Evolutionary conservation across 2,329 filamentous ascomycete species (phyloP).

Genomic region (Ceratocystis cubensis): DNA sequence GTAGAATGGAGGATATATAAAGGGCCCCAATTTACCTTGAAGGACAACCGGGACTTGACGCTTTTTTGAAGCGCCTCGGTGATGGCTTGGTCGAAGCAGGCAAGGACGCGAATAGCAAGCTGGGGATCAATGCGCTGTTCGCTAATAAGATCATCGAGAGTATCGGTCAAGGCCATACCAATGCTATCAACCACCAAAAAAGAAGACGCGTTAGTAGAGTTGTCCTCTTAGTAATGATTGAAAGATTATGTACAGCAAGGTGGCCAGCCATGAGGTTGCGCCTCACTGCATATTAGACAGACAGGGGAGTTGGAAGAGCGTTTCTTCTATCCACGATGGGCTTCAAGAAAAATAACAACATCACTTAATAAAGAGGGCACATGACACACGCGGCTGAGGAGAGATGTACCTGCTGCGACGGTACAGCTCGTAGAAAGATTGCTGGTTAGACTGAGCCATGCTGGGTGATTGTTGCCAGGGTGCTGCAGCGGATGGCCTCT

Average conservation of each 20-base stretch:
- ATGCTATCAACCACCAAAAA: slow-evolving; percentile 50
- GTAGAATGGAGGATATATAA: not conserved
- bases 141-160: slow-evolving; percentile 91
- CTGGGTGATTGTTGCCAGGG: not conserved
- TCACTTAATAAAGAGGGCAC: slow-evolving; percentile 4
- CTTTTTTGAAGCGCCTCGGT: slow-evolving; percentile 84
- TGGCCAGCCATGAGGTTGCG: not conserved
- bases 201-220: not conserved
- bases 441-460: slow-evolving; percentile 25
- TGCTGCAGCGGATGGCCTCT: slow-evolving; percentile 1
- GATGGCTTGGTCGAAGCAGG: slow-evolving; percentile 88
- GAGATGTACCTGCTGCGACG: slow-evolving; percentile 79
- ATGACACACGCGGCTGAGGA: slow-evolving; percentile 12
- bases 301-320: not conserved
- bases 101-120: slow-evolving; percentile 94
- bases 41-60: slow-evolving; percentile 79
- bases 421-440: slow-evolving; percentile 85
- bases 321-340: not conserved
- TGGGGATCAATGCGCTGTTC: slow-evolving; percentile 93
- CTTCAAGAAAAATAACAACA: slow-evolving; percentile 1
- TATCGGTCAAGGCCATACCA: slow-evolving; percentile 85
- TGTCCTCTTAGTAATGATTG: not conserved
- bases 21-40: slow-evolving; percentile 55
- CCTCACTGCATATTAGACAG: not conserved
- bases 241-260: not conserved